Evolutionary conservation across 2,329 filamentous ascomycete genomes (phyloP), one percentile per base, ranked within the genome.

Genomic region (Orbilia oligospora): DNA sequence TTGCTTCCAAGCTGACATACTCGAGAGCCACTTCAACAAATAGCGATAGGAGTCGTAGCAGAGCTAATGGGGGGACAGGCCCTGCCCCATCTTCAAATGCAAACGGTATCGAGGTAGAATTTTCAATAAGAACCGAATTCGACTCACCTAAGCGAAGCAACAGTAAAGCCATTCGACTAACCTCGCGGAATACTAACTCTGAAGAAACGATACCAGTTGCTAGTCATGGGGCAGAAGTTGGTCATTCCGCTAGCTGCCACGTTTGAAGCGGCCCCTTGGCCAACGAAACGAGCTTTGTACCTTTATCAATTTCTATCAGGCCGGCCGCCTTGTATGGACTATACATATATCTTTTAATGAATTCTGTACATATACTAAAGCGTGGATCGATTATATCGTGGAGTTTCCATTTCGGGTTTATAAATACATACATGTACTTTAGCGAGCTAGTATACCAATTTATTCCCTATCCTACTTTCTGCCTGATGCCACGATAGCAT

Each of bases 1-100:
- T 84, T 9, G 84, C 84, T 5, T 84, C 84, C 1, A 84, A 83
- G 24, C 41, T 79, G 12, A 75, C 76, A 9, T 79, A 75, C 22
- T 63, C 76, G 6, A 56, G 55, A 24, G 67, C 51, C 16, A 48
- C 44, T 5, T 9, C 46, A 16, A 78, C 49, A 22, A 67, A 68
- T 20, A 72, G 68, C 51, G 75, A 78, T 24, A 55, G 55, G 48
- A 78, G 63, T 24, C 49, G 61, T 10, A 76, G 55, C 6, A 51
- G 51, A 33, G 64, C 44, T 24, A 33, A 6, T 3, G 5, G 33
- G 8, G 73, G 61, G n/a, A 36, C 51, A 33, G 48, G 22, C 14
- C 48, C 18, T 12, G 10, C 5, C 18, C 61, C 53, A 1, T 6
- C 27, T 30, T 10, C 22, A 12, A 58, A 46, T 41, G 63, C 22